These are phyloP conservation scores for Rhodomyrtus tomentosa DNA, from an alignment of 345 rosid genomes.

Conservation along the genomic window DNA sequence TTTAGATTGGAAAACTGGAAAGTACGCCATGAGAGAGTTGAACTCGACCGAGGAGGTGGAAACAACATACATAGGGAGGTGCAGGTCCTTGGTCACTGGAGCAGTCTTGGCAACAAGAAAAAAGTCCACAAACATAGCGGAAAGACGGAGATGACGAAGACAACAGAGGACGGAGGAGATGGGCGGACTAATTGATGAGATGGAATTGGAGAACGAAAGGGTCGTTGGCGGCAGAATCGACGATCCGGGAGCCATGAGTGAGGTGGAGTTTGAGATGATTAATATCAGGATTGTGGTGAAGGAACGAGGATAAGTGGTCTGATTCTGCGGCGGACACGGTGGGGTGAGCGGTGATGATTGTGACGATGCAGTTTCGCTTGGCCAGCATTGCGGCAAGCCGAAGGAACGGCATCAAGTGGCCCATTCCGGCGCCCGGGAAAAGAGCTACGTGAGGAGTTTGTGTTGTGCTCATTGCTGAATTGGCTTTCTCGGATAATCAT, in stretches of 20 bases:
- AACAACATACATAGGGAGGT: slow-evolving; percentile 15
- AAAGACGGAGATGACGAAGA: slow-evolving; percentile 6
- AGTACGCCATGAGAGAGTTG: slow-evolving; percentile 3
- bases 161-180: slow-evolving; percentile 16
- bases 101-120: slow-evolving; percentile 1
- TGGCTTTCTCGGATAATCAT: background rate
- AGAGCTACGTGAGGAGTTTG: slow-evolving; percentile 19
- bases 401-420: slow-evolving; percentile 35
- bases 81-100: slow-evolving; percentile 4
- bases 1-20: background rate
- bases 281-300: slow-evolving; percentile 16
- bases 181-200: slow-evolving; percentile 18
- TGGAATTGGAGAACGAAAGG: slow-evolving; percentile 26
- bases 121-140: slow-evolving; percentile 19
- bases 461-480: background rate
- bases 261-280: slow-evolving; percentile 9
- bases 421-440: slow-evolving; percentile 32
- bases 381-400: slow-evolving; percentile 22
- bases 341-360: slow-evolving; percentile 24
- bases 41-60: slow-evolving; percentile 14
- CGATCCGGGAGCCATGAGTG: background rate
- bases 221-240: slow-evolving; percentile 4
- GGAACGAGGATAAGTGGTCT: slow-evolving; percentile 13
- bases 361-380: slow-evolving; percentile 13
- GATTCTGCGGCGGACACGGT: slow-evolving; percentile 27